Percentiles rank a stretch among this genome's conserved stretches.
Evolutionary conservation across 2,329 filamentous ascomycete species (phyloP).

Genomic region (Sporothrix schenckii): DNA sequence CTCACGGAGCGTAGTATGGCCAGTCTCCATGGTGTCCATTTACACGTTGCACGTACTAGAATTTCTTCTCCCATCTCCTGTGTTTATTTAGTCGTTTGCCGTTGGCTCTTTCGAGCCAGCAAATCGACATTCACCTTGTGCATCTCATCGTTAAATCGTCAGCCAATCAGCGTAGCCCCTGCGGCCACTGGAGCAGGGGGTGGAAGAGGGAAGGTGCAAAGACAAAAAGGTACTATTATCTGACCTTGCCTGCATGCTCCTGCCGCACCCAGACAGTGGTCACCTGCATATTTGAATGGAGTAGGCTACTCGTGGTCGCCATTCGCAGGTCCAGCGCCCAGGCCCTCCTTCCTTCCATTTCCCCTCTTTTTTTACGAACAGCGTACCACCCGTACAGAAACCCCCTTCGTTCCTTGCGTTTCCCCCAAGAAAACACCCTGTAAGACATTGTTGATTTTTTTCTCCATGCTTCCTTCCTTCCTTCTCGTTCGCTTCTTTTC

Average conservation of each 20-base stretch:
- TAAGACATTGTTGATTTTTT: neutral
- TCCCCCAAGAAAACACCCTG: neutral
- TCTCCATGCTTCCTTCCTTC: conserved; percentile 6
- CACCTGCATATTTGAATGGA: conserved; percentile 25
- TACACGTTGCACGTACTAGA: neutral
- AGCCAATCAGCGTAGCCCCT: conserved; percentile 21
- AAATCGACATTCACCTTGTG: conserved; percentile 19
- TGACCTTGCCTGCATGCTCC: conserved; percentile 19
- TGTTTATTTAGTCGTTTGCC: neutral
- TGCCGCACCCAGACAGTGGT: conserved; percentile 13
- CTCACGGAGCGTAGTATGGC: neutral
- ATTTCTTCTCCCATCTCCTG: neutral
- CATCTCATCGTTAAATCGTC: conserved; percentile 9
- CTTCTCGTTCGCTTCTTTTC: conserved; percentile 20
- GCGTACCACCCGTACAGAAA: too few species aligned
- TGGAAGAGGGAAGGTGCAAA: neutral
- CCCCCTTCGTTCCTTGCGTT: neutral
- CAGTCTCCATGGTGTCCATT: neutral
- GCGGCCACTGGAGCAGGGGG: conserved; percentile 14
- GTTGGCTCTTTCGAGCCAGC: neutral
- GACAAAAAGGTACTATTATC: neutral
- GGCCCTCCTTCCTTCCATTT: neutral
- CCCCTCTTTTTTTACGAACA: neutral
- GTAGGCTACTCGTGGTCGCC: conserved; percentile 12
- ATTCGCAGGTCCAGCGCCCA: conserved; percentile 27